Base-by-base conservation (phyloP, 768 basidiomycete genomes). In the Pholiota conissans region DNA sequence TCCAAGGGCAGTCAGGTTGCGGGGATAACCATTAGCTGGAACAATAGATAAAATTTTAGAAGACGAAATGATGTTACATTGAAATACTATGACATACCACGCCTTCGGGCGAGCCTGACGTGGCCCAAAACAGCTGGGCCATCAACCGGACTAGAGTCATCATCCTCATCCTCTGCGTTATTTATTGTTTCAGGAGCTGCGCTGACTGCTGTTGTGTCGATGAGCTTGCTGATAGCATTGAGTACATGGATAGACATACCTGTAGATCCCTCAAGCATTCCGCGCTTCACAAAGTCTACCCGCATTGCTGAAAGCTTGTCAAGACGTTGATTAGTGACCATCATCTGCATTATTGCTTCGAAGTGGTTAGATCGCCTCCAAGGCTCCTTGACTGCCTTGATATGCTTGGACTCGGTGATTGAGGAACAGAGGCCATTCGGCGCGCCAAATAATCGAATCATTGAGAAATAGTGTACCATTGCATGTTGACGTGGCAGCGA, bases 341-440 rank as follows among this genome's bases (percentile, higher is more conserved):
- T 64, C 73, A 76, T 78, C 48, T 76, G 74, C 0, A 61, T 63
- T 3, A 77, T 61, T 1, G 75, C 65, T 8, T 75, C 56, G 52
- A 66, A 62, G 0, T 55, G 61, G 56, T 61, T 75, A 3, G 73
- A 75, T 3, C 68, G 63, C 1, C 68, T 55, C 67, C 68, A 78
- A 0, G 74, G 75, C 24, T 68, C 51, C 57, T 76, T 76, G 35
- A 75, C 67, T n/a, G 71, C 73, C n/a, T 42, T 42, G 40, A 42
- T 42, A 24, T 42, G 10, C 37, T 63, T 45, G 69, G 67, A 69
- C 55, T 74, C 73, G 2, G 72, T 73, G 14, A 73, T 70, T 0
- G 70, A 74, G 0, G 71, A 70, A 54, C 71, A 74, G 5, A 70
- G 49, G 1, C 70, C 67, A 57, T 68, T 68, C 2, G 65, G 68